phyloP scores from a whole-genome alignment of 208 protist species.

The Phytomonas francai region DNA sequence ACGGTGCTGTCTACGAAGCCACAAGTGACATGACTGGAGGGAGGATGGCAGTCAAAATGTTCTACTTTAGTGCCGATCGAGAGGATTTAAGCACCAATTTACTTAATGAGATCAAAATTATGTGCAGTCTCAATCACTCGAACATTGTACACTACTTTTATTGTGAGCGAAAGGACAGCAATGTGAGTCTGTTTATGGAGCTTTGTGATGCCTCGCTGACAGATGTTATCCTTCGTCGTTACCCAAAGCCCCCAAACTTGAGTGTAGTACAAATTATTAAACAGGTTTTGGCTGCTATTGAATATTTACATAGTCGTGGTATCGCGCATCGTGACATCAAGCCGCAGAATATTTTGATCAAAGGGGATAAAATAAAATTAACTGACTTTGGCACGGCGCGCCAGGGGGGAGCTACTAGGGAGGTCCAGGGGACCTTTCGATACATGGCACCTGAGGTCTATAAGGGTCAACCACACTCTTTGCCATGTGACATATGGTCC shows the following conservation, averaged over 20 bases:
- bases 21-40: conserved; percentile 88
- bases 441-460: conserved; percentile 93
- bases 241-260: conserved; percentile 42
- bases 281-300: conserved; percentile 92
- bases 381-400: conserved; percentile 96
- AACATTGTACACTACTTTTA: conserved; percentile 92
- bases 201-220: conserved; percentile 80
- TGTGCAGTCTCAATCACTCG: conserved; percentile 87
- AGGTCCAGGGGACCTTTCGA: conserved; percentile 84
- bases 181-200: conserved; percentile 90
- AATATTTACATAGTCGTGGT: conserved; percentile 95
- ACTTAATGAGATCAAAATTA: conserved; percentile 88
- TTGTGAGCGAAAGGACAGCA: conserved; percentile 80
- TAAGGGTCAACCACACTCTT: conserved; percentile 69
- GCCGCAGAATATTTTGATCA: conserved; percentile 94
- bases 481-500: conserved; percentile 88
- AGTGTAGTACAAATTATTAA: conserved; percentile 81
- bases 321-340: conserved; percentile 98
- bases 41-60: conserved; percentile 92
- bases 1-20: conserved; percentile 86
- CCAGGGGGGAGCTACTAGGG: conserved; percentile 52
- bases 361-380: conserved; percentile 90
- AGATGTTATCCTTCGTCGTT: conserved; percentile 61
- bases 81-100: conserved; percentile 73
- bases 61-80: conserved; percentile 70